phyloP scores from a whole-genome alignment of 2,329 filamentous ascomycete genomes.

The Ceratocystis eucalypticola region DNA sequence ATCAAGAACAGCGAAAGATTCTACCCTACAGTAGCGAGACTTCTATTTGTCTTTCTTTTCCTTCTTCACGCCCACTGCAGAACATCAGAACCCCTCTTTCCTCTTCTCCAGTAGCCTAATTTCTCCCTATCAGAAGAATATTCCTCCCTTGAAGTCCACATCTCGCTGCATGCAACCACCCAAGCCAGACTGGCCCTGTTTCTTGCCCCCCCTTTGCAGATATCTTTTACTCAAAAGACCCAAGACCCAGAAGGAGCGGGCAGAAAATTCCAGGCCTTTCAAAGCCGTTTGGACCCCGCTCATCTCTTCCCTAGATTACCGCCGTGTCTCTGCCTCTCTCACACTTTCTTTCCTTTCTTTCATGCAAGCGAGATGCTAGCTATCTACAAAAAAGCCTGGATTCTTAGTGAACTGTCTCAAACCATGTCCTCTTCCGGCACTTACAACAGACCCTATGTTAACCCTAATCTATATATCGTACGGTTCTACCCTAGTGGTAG shows the following conservation, averaged over 20 bases:
- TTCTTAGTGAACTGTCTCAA: not conserved
- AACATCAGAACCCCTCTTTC: not conserved
- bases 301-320: not conserved
- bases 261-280: not conserved
- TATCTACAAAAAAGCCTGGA: not conserved
- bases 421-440: slow-evolving; percentile 1
- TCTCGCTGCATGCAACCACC: not conserved
- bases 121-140: not conserved
- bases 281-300: not conserved
- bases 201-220: not conserved
- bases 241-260: not conserved
- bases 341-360: not conserved
- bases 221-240: not conserved
- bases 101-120: not conserved
- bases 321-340: not conserved
- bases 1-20: not conserved
- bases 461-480: not conserved
- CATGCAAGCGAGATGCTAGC: not conserved
- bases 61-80: not conserved
- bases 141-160: not conserved
- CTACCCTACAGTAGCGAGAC: not conserved
- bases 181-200: not conserved
- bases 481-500: too few relatives aligned
- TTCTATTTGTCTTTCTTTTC: not conserved
- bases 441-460: not conserved